Conservation (phyloP, 2,329 filamentous ascomycete genomes). For the Cladosporium cucumerinum region DNA sequence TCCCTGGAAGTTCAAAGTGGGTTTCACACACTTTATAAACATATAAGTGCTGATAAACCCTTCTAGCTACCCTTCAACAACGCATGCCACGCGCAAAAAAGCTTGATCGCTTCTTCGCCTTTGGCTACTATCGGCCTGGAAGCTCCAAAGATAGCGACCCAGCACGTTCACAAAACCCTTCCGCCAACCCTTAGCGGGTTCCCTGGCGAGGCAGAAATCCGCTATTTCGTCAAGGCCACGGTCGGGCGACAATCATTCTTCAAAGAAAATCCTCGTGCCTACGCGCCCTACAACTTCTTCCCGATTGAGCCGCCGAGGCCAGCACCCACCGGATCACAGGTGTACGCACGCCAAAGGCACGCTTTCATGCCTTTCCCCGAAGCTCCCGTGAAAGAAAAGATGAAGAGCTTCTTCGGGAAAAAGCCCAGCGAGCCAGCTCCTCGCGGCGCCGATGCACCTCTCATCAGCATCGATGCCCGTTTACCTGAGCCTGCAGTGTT, state of each 20-base stretch:
- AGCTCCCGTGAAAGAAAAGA: slow-evolving; percentile 43
- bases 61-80: slow-evolving; percentile 61
- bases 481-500: slow-evolving; percentile 83
- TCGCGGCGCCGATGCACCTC: slow-evolving; percentile 42
- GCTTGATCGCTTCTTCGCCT: slow-evolving; percentile 22
- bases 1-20: slow-evolving; percentile 71
- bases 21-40: neutral
- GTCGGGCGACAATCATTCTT: slow-evolving; percentile 83
- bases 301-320: slow-evolving; percentile 86
- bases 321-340: slow-evolving; percentile 66
- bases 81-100: slow-evolving; percentile 49
- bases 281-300: slow-evolving; percentile 72
- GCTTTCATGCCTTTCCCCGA: slow-evolving; percentile 45
- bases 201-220: slow-evolving; percentile 81
- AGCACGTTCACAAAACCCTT: slow-evolving; percentile 79
- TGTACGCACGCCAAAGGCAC: slow-evolving; percentile 73
- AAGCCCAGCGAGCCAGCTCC: slow-evolving; percentile 28
- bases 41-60: neutral
- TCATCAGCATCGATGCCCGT: slow-evolving; percentile 75
- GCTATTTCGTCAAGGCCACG: slow-evolving; percentile 94
- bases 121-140: slow-evolving; percentile 45
- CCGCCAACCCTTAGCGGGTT: slow-evolving; percentile 88
- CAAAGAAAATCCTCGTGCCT: slow-evolving; percentile 77
- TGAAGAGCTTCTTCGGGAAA: slow-evolving; percentile 58
- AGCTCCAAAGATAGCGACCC: slow-evolving; percentile 45